These are phyloP conservation scores for Kluyveromyces sp. DNA, from an alignment of 1,139 yeast species.

Conservation along the genomic window DNA sequence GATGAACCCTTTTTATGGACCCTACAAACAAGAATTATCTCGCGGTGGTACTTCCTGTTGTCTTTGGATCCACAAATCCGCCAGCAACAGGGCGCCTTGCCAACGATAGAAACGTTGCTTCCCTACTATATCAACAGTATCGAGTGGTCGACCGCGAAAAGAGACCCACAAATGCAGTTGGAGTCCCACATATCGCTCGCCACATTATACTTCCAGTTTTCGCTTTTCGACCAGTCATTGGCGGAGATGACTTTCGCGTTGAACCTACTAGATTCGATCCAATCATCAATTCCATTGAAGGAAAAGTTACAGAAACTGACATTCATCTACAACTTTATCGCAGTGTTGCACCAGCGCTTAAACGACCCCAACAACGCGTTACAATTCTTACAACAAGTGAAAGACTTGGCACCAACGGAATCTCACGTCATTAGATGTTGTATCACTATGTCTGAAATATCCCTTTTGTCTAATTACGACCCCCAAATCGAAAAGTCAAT, in stretches of 20 bases:
- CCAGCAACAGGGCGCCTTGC: slow-evolving; percentile 3
- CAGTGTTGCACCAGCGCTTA: slow-evolving; percentile 2
- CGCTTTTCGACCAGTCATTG: slow-evolving; percentile 12
- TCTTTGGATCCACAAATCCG: slow-evolving; percentile 6
- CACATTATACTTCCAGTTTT: slow-evolving; percentile 14
- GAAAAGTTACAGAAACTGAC: slow-evolving; percentile 3
- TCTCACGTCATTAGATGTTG: slow-evolving; percentile 4
- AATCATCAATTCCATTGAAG: slow-evolving; percentile 4
- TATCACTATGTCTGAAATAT: slow-evolving; percentile 1
- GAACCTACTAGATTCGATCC: slow-evolving; percentile 4
- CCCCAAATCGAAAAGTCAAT: slow-evolving; percentile 1
- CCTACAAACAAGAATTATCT: slow-evolving; percentile 8
- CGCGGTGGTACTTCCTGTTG: slow-evolving; percentile 6
- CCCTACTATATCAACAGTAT: slow-evolving; percentile 8
- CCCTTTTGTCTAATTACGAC: slow-evolving; percentile 1
- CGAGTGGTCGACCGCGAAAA: slow-evolving; percentile 4
- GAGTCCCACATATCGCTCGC: slow-evolving; percentile 11
- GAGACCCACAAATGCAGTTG: slow-evolving; percentile 5
- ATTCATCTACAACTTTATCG: slow-evolving; percentile 4
- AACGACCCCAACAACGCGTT: slow-evolving; percentile 4
- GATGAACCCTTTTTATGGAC: slow-evolving; percentile 7
- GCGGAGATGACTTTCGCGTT: slow-evolving; percentile 11
- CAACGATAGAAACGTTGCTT: slow-evolving; percentile 6
- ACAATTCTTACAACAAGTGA: slow-evolving; percentile 3
- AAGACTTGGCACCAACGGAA: slow-evolving; percentile 5